Evolutionary conservation across 345 rosid species (phyloP), one percentile per base, ranked within the genome.

Genomic region (Rhizophora mangle): DNA sequence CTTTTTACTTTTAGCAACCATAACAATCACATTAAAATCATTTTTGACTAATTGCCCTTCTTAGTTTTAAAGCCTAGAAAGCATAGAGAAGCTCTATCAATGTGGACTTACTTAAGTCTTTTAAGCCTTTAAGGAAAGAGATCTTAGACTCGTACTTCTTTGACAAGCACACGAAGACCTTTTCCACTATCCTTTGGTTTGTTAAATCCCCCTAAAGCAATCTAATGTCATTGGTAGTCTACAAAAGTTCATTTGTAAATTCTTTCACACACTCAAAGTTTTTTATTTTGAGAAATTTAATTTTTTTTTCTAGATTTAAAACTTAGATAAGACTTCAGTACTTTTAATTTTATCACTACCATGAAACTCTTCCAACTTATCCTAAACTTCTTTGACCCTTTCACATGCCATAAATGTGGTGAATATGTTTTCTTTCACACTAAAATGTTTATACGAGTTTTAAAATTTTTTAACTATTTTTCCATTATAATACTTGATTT

Each of bases 341-440:
- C 5, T 30, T 20, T 30, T 31, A 16, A 37, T 60, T 19, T 20
- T 60, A 30, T 18, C 46, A 32, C 20, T 32, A 1, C 26, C 24
- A 1, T 19, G 11, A 32, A 26, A 60, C 43, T 60, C 10, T 2
- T 60, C 32, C 3, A 51, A 20, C 0, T 51, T 15, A 15, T 51
- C 2, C 0, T 0, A 51, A 51, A 51, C 2, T 15, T 4, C 3
- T 15, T 16, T 3, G 1, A 20, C 20, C 0, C 6, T 0, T 10
- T 47, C 53, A 0, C 0, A 5, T 10, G 0, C 0, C 9, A 3
- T 55, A 37, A 51, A 15, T 51, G 0, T 51, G 4, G 54, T 51
- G 3, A 51, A 18, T 15, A 18, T 0, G 1, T 16, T 1, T 16
- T 51, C n/a, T 51, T 1, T 2, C 7, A 51, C 6, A 15, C 1